A percentile compares a stretch with the other conserved stretches of the same genome.
These are phyloP conservation scores for Melampsora americana DNA, from an alignment of 1,284 basidiomycete species.

Conservation along the genomic window DNA sequence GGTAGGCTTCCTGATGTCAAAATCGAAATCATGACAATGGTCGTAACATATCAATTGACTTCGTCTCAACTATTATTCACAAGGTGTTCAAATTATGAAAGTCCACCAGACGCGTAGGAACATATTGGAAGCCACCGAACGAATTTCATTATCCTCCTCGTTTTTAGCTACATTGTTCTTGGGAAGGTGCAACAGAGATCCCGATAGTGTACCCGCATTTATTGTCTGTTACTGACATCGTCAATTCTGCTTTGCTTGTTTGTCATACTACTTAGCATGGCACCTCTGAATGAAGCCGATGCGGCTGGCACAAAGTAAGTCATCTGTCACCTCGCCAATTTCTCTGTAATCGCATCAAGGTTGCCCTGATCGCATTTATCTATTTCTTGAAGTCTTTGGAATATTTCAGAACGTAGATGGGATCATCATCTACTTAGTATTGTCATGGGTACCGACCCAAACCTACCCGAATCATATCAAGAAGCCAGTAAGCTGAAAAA, in stretches of 20 bases:
- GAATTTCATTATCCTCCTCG: conserved; percentile 66
- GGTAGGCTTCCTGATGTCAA: neutral
- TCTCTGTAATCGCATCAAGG: neutral
- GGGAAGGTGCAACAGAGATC: conserved; percentile 60
- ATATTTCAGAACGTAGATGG: conserved; percentile 61
- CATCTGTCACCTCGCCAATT: neutral
- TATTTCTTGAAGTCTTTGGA: conserved; percentile 61
- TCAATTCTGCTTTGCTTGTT: neutral
- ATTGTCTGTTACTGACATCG: no score
- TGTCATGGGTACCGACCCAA: conserved; percentile 63
- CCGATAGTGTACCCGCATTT: neutral
- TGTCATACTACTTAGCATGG: conserved; percentile 50
- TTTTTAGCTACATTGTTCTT: conserved; percentile 68
- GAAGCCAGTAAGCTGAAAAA: conserved; percentile 56
- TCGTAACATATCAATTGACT: conserved; percentile 58
- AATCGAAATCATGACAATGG: conserved; percentile 60
- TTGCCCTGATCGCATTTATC: neutral
- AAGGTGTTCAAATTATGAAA: conserved; percentile 37
- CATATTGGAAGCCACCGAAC: conserved; percentile 68
- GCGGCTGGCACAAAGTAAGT: conserved; percentile 63
- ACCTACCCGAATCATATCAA: conserved; percentile 58
- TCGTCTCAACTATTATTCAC: neutral
- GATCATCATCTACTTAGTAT: conserved; percentile 72
- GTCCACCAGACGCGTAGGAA: conserved; percentile 67
- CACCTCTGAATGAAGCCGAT: conserved; percentile 68